Evolutionary conservation across 2,329 filamentous ascomycete species (phyloP), one percentile per base, ranked within the genome.

Genomic region (Juglanconis oblonga): DNA sequence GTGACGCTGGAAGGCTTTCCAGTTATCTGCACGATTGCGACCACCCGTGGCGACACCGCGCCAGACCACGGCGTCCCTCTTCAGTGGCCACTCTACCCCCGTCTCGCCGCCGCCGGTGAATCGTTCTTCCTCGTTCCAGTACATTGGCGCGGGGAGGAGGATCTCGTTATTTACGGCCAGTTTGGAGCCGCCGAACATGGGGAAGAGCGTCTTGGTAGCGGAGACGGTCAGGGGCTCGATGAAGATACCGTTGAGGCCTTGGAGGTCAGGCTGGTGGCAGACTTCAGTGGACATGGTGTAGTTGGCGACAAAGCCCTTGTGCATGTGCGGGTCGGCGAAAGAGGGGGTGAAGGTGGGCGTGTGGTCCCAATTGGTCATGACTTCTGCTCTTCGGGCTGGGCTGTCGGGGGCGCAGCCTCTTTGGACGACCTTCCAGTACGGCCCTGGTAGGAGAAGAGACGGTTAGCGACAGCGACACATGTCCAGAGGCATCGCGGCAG

Each of bases 1-100:
- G 68, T 92, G 89, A 3, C 89, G 84, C 64, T 92, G 89, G 68
- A 91, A 92, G 0, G 85, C 82, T 10, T 78, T 82, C 89, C 89
- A 92, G 66, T 87, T 91, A 33, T 80, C 66, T 70, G 78, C 67
- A 65, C 78, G 74, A 65, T 89, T 86, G 44, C 74, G 73, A 1
- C 87, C 87, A 2, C 87, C 87, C 1, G 87, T 88, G 1, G 86
- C 87, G 8, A 88, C 85, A 38, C 87, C 87, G 36, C 87, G 84
- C 87, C 87, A 90, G 53, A 88, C 74, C 40, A 82, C 78, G 2
- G 70, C 71, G 64, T 80, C 73, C 1, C 69, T 58, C 72, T 90
- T 90, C n/a, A 85, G 69, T 5, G 76, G 69, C 87, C 87, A 89
- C 3, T 77, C 68, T 0, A 78, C 70, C 48, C 85, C 84, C 33